A percentile compares a stretch with the other conserved stretches of the same genome.
Conservation (phyloP, 2,329 filamentous ascomycete genomes). For the Cladosporium sphaerospermum region DNA sequence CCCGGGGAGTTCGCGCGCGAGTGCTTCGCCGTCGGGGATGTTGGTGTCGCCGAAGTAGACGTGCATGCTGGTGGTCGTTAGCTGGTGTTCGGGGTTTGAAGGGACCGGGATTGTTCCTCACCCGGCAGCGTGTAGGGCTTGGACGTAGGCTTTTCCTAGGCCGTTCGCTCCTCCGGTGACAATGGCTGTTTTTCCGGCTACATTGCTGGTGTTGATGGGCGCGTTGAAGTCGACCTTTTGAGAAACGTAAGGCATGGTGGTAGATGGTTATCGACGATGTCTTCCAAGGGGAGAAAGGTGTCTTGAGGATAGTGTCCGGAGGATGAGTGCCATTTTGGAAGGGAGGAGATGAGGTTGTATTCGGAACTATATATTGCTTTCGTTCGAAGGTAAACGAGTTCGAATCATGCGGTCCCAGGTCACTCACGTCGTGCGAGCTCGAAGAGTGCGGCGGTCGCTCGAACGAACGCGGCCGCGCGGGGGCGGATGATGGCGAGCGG, state of each 20-base stretch:
- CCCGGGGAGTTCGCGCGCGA: conserved; percentile 18
- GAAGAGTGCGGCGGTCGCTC: too few relatives aligned
- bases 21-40: conserved; percentile 18
- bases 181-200: conserved; percentile 40
- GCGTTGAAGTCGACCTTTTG: conserved; percentile 14
- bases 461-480: too few relatives aligned
- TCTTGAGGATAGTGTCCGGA: too few relatives aligned
- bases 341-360: too few relatives aligned
- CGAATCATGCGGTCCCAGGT: too few relatives aligned
- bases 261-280: too few relatives aligned
- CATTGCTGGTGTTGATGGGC: conserved; percentile 15
- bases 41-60: conserved; percentile 26
- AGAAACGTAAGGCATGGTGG: background rate
- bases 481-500: too few relatives aligned
- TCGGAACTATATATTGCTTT: too few relatives aligned
- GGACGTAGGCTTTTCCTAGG: conserved; percentile 27
- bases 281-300: too few relatives aligned
- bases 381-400: too few relatives aligned
- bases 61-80: conserved; percentile 13
- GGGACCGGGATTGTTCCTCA: conserved; percentile 14
- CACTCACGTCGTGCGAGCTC: too few relatives aligned
- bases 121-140: conserved; percentile 20
- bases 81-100: background rate
- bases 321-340: too few relatives aligned
- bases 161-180: conserved; percentile 40